These are phyloP conservation scores for Kwoniella europaea DNA, from an alignment of 768 basidiomycete species.

Conservation along the genomic window DNA sequence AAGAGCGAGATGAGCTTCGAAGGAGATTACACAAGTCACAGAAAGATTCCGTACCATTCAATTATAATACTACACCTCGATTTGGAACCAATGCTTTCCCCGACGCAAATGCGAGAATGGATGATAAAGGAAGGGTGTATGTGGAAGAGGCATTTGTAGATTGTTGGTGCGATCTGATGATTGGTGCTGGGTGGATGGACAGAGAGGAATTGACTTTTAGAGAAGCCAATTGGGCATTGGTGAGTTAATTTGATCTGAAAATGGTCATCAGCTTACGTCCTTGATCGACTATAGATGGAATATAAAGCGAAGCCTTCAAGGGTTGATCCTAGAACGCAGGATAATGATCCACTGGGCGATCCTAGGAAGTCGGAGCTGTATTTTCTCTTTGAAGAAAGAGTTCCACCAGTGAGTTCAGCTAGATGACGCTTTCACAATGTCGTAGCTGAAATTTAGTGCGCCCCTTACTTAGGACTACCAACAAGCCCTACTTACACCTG, in stretches of 20 bases:
- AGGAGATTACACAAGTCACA: constrained; percentile 84
- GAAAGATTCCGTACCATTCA: constrained; percentile 78
- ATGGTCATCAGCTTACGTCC: background rate
- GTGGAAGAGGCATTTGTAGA: constrained; percentile 90
- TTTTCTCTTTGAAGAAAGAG: constrained; percentile 90
- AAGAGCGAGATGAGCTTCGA: constrained; percentile 72
- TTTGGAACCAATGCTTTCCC: constrained; percentile 67
- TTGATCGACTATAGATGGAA: constrained; percentile 67
- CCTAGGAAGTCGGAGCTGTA: constrained; percentile 75
- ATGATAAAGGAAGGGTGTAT: constrained; percentile 42
- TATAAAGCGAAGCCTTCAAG: constrained; percentile 73
- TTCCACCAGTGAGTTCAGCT: constrained; percentile 68
- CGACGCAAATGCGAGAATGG: constrained; percentile 21
- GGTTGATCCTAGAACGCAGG: constrained; percentile 31
- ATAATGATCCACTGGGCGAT: constrained; percentile 60
- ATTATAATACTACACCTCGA: constrained; percentile 91
- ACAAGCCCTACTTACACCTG: constrained; percentile 43
- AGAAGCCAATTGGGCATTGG: constrained; percentile 91
- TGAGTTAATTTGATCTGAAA: constrained; percentile 59
- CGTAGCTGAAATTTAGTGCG: constrained; percentile 30
- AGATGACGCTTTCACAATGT: constrained; percentile 43
- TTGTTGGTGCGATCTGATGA: constrained; percentile 62
- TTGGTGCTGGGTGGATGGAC: constrained; percentile 75
- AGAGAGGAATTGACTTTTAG: constrained; percentile 77
- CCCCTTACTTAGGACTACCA: constrained; percentile 47